These are phyloP conservation scores for Bodo saltans DNA, from an alignment of 78 protist genomes.

Conservation along the genomic window DNA sequence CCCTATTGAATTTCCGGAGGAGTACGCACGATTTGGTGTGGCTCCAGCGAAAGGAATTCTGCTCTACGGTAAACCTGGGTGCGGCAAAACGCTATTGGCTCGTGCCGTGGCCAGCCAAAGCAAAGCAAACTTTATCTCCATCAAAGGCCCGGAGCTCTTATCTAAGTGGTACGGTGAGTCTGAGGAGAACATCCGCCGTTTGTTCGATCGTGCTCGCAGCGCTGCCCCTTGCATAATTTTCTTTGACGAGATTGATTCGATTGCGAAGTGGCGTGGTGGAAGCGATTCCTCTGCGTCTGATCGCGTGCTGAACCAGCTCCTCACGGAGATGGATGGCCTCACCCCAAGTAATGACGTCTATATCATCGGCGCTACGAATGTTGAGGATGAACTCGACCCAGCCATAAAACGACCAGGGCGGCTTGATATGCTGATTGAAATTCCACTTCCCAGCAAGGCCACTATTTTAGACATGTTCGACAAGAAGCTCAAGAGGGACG, in stretches of 20 bases:
- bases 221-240: slow-evolving; percentile 77
- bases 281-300: slow-evolving; percentile 71
- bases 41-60: slow-evolving; percentile 79
- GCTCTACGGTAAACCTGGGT: slow-evolving; percentile 84
- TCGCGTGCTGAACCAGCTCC: slow-evolving; percentile 60
- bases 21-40: slow-evolving; percentile 40
- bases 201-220: slow-evolving; percentile 69
- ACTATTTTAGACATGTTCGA: too few relatives aligned
- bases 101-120: slow-evolving; percentile 79
- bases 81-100: slow-evolving; percentile 85
- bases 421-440: too few relatives aligned
- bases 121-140: slow-evolving; percentile 72
- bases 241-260: slow-evolving; percentile 73
- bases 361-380: neutral
- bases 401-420: too few relatives aligned
- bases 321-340: slow-evolving; percentile 72
- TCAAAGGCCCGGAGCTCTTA: slow-evolving; percentile 52
- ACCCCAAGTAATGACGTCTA: slow-evolving; percentile 52
- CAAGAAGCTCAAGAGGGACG: too few relatives aligned
- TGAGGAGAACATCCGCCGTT: slow-evolving; percentile 49
- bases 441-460: too few relatives aligned
- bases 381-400: neutral
- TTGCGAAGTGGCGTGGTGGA: slow-evolving; percentile 50
- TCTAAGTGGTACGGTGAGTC: slow-evolving; percentile 85
- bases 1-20: slow-evolving; percentile 59